Evolutionary conservation across 495 filamentous ascomycete species (phyloP), one percentile per base, ranked within the genome.

Genomic region (Annulohypoxylon nitens): DNA sequence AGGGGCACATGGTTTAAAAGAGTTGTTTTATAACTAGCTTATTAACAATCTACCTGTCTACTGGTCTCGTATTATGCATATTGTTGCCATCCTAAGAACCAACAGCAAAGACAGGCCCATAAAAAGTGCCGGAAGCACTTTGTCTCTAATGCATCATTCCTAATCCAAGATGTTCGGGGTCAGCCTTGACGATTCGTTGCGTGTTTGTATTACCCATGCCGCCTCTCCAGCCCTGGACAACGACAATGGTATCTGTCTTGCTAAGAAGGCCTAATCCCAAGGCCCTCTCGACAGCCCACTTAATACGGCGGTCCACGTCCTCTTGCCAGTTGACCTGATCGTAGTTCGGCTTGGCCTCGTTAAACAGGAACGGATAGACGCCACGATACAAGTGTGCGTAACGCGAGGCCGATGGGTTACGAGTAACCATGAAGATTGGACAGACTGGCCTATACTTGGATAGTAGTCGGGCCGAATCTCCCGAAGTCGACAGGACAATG

Each of bases 201-300:
- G 96, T 98, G 86, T 98, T 99, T 72, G 96, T 99, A 87, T 99
- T 95, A 71, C 96, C 96, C 90, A 94, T 93, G 62, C 96, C 97
- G 75, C 96, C 96, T 79, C 93, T 89, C 96, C 96, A 99, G 81
- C 97, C 96, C 83, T 99, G 96, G 25, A 99, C 95, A 76, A 97
- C 97, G 69, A 98, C 90, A 41, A 98, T 92, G 70, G 89, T 89
- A 78, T 97, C 94, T 64, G 91, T 94, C 81, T 92, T 88, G 77
- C 85, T 87, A 75, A 99, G 86, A 65, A 98, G 88, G 64, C 92
- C 92, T 64, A 99, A 90, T 78, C 90, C 89, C 73, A 97, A 90
- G 73, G 93, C 96, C 77, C 93, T 88, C 76, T 82, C 80, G 79
- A 98, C 92, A 81, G 92, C 97, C 95, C 95, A 99, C 85, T 93